Evolutionary conservation across 1,284 basidiomycete species (phyloP).

Genomic region (Abortiporus biennis): DNA sequence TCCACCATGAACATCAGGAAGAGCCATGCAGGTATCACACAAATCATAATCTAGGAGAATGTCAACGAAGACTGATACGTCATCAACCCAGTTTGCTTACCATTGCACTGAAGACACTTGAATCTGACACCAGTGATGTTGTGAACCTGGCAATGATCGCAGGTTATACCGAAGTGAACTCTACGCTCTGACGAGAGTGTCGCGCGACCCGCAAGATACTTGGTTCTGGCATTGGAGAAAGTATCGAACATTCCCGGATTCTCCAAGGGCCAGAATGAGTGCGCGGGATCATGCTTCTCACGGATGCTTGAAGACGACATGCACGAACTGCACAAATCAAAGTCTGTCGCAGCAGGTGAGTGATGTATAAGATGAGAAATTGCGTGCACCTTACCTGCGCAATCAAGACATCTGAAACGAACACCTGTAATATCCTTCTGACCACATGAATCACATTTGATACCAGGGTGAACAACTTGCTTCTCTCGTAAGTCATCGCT

Average conservation of each 20-base stretch:
- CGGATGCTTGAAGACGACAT: conserved; percentile 6
- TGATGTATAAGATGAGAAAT: conserved; percentile 14
- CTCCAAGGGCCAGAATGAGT: conserved; percentile 13
- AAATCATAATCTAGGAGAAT: conserved; percentile 3
- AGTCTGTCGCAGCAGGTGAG: conserved; percentile 6
- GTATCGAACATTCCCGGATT: conserved; percentile 1
- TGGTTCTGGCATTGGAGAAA: background rate
- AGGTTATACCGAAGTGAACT: conserved; percentile 38
- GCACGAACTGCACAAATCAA: conserved; percentile 13
- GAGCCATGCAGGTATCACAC: conserved; percentile 1
- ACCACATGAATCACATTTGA: conserved; percentile 25
- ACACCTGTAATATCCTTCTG: conserved; percentile 19
- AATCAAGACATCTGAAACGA: conserved; percentile 26
- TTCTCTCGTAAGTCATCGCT: too few relatives aligned
- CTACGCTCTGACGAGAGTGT: background rate
- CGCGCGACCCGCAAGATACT: background rate
- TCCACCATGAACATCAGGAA: background rate
- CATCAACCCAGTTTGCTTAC: conserved; percentile 27
- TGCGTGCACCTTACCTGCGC: conserved; percentile 24
- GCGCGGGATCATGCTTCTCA: conserved; percentile 5
- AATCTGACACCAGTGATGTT: conserved; percentile 56
- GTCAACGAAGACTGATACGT: background rate
- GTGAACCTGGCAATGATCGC: conserved; percentile 46
- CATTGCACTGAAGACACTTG: conserved; percentile 66
- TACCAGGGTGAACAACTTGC: conserved; percentile 13